A percentile compares a stretch with the other conserved stretches of the same genome.
Conservation (phyloP, 169 alveolate species). For the Plasmodium inui region DNA sequence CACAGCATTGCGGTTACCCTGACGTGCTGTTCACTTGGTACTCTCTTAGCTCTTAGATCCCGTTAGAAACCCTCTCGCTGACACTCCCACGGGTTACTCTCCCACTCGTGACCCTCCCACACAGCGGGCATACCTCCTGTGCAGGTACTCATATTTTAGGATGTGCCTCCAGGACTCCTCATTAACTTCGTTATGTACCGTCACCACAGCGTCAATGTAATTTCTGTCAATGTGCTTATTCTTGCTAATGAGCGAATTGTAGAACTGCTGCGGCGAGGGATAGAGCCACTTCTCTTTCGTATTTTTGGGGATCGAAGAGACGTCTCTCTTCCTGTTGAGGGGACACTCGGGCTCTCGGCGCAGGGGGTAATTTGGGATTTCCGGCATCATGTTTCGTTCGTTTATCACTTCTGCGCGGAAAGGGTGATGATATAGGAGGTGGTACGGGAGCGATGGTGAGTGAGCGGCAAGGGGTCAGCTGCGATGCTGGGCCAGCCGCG, state of each 20-base stretch:
- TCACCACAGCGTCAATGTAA: conserved; percentile 85
- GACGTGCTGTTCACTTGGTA: background rate
- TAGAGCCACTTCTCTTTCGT: conserved; percentile 83
- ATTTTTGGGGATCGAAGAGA: conserved; percentile 63
- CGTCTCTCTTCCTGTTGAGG: conserved; percentile 40
- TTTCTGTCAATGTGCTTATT: conserved; percentile 78
- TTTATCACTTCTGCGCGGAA: conserved; percentile 15
- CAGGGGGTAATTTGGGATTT: conserved; percentile 38
- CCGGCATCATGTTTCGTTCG: conserved; percentile 73
- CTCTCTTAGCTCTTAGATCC: background rate
- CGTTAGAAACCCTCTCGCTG: background rate
- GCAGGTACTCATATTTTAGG: conserved; percentile 85
- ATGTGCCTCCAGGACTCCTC: conserved; percentile 87
- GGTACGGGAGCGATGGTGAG: background rate
- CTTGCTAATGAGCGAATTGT: conserved; percentile 85
- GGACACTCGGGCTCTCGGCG: background rate
- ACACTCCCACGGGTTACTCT: background rate
- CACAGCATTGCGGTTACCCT: background rate
- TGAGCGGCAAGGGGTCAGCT: background rate
- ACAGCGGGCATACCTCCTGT: conserved; percentile 61
- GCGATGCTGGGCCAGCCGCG: background rate
- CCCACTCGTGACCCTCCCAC: no score
- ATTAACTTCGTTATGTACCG: conserved; percentile 87
- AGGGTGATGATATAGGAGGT: background rate
- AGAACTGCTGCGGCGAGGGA: conserved; percentile 91